A percentile compares a stretch with the other conserved stretches of the same genome.
These are phyloP conservation scores for Camelina hispida DNA, from an alignment of 345 rosid species.

Conservation along the genomic window DNA sequence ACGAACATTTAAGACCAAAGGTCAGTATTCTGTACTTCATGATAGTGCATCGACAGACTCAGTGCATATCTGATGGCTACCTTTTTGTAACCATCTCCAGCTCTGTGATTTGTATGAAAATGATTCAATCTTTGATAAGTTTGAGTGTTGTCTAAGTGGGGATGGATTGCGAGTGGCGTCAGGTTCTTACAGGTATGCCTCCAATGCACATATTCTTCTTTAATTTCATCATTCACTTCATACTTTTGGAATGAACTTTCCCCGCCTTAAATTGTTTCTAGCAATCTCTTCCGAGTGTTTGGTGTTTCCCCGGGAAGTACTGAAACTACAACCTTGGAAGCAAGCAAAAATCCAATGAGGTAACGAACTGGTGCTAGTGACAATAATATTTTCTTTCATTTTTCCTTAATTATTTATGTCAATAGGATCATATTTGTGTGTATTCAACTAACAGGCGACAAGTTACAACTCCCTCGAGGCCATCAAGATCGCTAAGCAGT, in stretches of 20 bases:
- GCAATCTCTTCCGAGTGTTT: conserved; percentile 95
- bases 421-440: conserved; percentile 11
- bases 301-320: conserved; percentile 75
- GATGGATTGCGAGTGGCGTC: conserved; percentile 90
- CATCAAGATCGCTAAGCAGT: conserved; percentile 86
- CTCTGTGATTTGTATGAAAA: conserved; percentile 97
- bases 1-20: conserved; percentile 87
- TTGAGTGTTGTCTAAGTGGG: conserved; percentile 96
- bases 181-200: conserved; percentile 88
- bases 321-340: conserved; percentile 91
- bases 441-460: conserved; percentile 59
- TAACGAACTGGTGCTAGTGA: conserved; percentile 33
- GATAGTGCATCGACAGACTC: conserved; percentile 10
- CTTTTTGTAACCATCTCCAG: conserved; percentile 49
- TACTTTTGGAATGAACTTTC: neutral
- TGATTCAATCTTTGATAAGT: conserved; percentile 96
- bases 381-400: neutral
- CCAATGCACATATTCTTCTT: neutral
- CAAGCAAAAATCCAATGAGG: conserved; percentile 99
- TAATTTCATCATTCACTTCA: neutral
- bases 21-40: conserved; percentile 45
- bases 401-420: neutral
- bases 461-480: conserved; percentile 77
- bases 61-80: conserved; percentile 1
- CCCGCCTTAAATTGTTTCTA: conserved; percentile 36